Conservation (phyloP, 306 rosid genomes). For the Cucumis melo region DNA sequence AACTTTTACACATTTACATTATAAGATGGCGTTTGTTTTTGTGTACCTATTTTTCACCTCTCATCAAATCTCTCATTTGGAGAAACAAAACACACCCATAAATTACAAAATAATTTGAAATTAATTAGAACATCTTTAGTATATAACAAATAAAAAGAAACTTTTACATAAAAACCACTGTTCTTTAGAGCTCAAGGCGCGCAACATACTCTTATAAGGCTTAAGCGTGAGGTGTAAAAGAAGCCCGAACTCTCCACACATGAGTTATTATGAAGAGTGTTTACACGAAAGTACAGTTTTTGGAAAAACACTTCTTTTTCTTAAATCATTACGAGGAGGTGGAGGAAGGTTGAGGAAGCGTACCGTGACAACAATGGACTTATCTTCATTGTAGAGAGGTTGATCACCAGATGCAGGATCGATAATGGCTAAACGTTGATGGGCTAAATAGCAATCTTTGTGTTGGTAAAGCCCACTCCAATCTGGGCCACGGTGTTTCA, state of each 20-base stretch:
- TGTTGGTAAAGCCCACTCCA: conserved; percentile 94
- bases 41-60: neutral
- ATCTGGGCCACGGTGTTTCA: conserved; percentile 97
- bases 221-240: too few relatives aligned
- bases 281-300: too few relatives aligned
- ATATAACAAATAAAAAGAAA: too few relatives aligned
- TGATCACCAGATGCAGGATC: conserved; percentile 99
- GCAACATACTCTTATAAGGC: too few relatives aligned
- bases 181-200: too few relatives aligned
- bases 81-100: neutral
- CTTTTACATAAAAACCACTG: too few relatives aligned
- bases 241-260: too few relatives aligned
- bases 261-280: too few relatives aligned
- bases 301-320: too few relatives aligned
- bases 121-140: too few relatives aligned
- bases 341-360: neutral
- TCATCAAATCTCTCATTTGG: neutral
- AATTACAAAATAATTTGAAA: too few relatives aligned
- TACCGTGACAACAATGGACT: conserved; percentile 74
- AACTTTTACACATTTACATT: neutral
- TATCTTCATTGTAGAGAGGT: conserved; percentile 89
- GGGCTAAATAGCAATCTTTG: conserved; percentile 73
- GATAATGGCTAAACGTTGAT: conserved; percentile 84
- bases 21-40: neutral
- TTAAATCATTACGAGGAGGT: too few relatives aligned